Conservation (phyloP, 2,329 filamentous ascomycete species). For the Paecilomyces variotii region DNA sequence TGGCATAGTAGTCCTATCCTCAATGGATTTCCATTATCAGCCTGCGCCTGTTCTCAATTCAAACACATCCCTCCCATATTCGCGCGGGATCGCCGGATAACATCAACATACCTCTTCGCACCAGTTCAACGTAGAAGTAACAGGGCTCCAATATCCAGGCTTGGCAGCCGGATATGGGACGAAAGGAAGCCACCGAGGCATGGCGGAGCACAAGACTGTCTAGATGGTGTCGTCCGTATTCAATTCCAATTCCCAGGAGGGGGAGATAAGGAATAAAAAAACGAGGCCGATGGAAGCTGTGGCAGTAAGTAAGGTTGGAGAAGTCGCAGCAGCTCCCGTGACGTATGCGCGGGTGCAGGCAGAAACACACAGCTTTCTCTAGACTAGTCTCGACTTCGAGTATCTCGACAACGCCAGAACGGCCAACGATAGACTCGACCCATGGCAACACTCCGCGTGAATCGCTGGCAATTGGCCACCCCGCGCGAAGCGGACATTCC, state of each 20-base stretch:
- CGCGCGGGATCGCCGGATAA: neutral
- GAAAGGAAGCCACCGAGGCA: conserved; percentile 24
- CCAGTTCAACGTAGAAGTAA: conserved; percentile 68
- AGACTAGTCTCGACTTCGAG: neutral
- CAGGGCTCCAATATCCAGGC: conserved; percentile 58
- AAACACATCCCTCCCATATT: neutral
- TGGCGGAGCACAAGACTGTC: conserved; percentile 10
- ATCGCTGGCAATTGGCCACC: neutral
- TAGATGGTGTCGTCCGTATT: neutral
- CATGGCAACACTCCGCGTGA: neutral
- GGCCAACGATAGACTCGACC: neutral
- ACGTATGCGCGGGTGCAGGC: neutral
- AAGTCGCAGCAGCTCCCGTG: neutral
- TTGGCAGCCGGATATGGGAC: conserved; percentile 40
- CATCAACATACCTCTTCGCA: conserved; percentile 61
- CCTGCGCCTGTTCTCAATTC: neutral
- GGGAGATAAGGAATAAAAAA: neutral
- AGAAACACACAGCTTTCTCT: neutral
- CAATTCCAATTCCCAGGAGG: neutral
- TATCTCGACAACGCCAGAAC: neutral
- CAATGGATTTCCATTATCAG: conserved; percentile 9
- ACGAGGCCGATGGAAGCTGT: neutral
- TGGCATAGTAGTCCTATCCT: conserved; percentile 65
- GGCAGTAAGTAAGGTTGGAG: neutral
- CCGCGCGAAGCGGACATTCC: neutral